Evolutionary conservation across 2,329 filamentous ascomycete genomes (phyloP).

Genomic region (Sclerotinia sclerotiorum): DNA sequence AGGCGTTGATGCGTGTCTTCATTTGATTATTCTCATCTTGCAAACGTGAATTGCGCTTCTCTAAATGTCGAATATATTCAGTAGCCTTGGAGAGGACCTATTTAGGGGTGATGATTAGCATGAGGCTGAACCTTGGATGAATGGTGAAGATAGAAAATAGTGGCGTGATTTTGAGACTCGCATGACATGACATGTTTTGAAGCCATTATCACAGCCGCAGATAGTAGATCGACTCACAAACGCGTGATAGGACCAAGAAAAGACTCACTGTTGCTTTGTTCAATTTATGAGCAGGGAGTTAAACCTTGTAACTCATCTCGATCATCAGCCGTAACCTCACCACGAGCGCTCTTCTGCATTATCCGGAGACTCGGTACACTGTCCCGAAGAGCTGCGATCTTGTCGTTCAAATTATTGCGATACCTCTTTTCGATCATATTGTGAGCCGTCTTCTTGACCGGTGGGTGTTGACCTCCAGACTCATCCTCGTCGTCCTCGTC

Average conservation of each 20-base stretch:
- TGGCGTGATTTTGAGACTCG: conserved; percentile 23
- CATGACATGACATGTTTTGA: conserved; percentile 19
- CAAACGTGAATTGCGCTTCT: conserved; percentile 83
- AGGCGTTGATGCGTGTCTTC: conserved; percentile 73
- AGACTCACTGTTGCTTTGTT: conserved; percentile 84
- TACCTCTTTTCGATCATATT: conserved; percentile 99
- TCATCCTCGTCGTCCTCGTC: conserved; percentile 62
- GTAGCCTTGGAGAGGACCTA: conserved; percentile 83
- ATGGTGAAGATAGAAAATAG: neutral
- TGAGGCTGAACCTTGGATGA: neutral
- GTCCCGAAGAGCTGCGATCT: conserved; percentile 88
- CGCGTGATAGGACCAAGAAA: neutral
- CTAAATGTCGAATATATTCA: conserved; percentile 91
- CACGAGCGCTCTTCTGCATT: conserved; percentile 70
- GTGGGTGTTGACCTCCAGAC: conserved; percentile 55
- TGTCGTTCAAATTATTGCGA: conserved; percentile 93
- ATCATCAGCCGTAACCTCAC: conserved; percentile 69
- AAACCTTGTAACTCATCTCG: conserved; percentile 79
- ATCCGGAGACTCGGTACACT: conserved; percentile 88
- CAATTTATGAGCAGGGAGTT: conserved; percentile 85
- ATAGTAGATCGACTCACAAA: conserved; percentile 13
- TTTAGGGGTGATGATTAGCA: conserved; percentile 21
- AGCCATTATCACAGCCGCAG: neutral
- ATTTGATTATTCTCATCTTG: conserved; percentile 78
- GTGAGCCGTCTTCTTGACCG: conserved; percentile 87